Percentiles rank a stretch among this genome's conserved stretches.
phyloP scores from a whole-genome alignment of 768 basidiomycete species.

The Leccinum sublutescens region DNA sequence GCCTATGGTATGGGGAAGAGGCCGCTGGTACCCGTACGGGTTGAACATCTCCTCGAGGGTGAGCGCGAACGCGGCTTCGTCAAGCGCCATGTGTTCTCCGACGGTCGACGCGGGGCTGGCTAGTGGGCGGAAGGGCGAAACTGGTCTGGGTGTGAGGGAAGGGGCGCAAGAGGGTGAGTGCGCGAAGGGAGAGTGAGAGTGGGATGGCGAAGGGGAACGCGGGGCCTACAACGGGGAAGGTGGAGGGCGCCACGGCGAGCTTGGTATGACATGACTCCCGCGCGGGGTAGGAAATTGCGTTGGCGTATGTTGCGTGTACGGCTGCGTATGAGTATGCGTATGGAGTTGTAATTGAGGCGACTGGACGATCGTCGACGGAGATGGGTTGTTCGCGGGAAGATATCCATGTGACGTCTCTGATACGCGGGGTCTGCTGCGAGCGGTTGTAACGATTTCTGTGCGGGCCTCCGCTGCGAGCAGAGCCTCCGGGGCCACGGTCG shows the following conservation, averaged over 20 bases:
- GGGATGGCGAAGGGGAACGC: not conserved
- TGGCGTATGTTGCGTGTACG: not conserved
- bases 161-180: not conserved
- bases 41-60: conserved; percentile 1
- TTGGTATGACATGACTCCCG: not conserved
- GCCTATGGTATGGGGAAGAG: not conserved
- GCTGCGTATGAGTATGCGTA: no score
- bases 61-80: conserved; percentile 11
- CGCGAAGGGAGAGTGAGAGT: not conserved
- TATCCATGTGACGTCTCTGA: conserved; percentile 26
- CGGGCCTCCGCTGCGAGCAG: conserved; percentile 4
- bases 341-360: not conserved
- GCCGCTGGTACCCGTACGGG: conserved; percentile 8
- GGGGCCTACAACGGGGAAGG: not conserved
- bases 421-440: conserved; percentile 19
- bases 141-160: not conserved
- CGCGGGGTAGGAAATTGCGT: not conserved
- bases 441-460: conserved; percentile 26
- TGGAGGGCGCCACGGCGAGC: not conserved
- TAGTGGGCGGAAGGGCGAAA: conserved; percentile 16
- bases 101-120: conserved; percentile 27
- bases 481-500: not conserved
- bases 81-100: conserved; percentile 32
- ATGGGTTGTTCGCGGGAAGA: conserved; percentile 15
- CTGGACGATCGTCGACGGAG: conserved; percentile 4